phyloP scores from a whole-genome alignment of 179 eudicot species.

The Amaranthus tricolor region DNA sequence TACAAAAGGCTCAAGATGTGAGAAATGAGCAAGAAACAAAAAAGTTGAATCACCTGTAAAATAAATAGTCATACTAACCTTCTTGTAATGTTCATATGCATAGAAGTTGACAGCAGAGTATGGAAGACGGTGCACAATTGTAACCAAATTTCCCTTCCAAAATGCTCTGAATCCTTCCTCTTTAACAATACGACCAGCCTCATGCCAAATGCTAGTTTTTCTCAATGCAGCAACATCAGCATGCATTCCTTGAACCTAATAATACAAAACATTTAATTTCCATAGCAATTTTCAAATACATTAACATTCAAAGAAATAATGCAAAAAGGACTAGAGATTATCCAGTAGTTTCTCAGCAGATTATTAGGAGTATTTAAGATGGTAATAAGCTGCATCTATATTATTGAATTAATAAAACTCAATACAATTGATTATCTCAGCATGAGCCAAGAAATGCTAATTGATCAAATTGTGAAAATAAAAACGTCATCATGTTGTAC shows the following conservation, averaged over 20 bases:
- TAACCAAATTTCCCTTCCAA: slow-evolving; percentile 93
- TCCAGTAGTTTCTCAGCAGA: too few species aligned
- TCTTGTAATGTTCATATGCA: slow-evolving; percentile 63
- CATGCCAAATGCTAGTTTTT: slow-evolving; percentile 63
- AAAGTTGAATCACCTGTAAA: not conserved
- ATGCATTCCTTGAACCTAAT: slow-evolving; percentile 89
- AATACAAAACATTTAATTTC: not conserved
- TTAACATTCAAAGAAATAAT: not conserved
- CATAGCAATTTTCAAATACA: not conserved
- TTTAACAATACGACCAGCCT: slow-evolving; percentile 63
- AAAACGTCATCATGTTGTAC: too few species aligned
- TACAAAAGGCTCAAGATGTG: slow-evolving; percentile 22
- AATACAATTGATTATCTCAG: too few species aligned
- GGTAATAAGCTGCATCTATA: too few species aligned
- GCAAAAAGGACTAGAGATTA: not conserved
- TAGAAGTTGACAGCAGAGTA: slow-evolving; percentile 77
- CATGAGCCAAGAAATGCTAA: too few species aligned
- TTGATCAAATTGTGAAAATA: too few species aligned
- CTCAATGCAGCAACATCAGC: slow-evolving; percentile 56
- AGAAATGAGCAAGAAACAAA: not conserved
- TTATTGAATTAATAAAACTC: too few species aligned
- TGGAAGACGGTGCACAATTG: slow-evolving; percentile 85
- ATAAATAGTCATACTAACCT: slow-evolving; percentile 32
- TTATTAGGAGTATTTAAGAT: too few species aligned
- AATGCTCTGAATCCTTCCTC: slow-evolving; percentile 93